These are phyloP conservation scores for Atalantia buxifolia DNA, from an alignment of 345 rosid species.

Conservation along the genomic window DNA sequence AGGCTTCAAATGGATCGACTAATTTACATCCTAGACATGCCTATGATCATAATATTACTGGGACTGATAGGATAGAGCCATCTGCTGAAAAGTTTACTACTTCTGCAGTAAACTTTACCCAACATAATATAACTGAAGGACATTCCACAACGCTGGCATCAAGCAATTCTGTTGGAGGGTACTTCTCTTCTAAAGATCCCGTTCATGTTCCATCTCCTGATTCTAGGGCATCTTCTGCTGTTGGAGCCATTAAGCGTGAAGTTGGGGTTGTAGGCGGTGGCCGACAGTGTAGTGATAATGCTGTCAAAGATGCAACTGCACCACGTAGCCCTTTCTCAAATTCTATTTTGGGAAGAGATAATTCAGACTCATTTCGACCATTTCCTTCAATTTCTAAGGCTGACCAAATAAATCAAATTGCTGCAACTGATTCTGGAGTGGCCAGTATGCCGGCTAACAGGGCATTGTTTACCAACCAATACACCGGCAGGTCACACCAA, in stretches of 20 bases:
- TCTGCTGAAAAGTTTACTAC: slow-evolving; percentile 32
- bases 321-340: slow-evolving; percentile 42
- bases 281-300: slow-evolving; percentile 52
- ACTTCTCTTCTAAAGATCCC: slow-evolving; percentile 87
- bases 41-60: slow-evolving; percentile 28
- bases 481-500: slow-evolving; percentile 52
- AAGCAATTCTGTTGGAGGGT: slow-evolving; percentile 76
- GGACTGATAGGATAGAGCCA: slow-evolving; percentile 26
- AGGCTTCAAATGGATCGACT: slow-evolving; percentile 32
- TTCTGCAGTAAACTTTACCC: slow-evolving; percentile 18
- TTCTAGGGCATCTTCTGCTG: slow-evolving; percentile 64
- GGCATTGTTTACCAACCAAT: slow-evolving; percentile 44
- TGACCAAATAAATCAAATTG: slow-evolving; percentile 45
- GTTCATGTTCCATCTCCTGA: slow-evolving; percentile 96
- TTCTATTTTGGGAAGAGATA: slow-evolving; percentile 45
- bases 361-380: slow-evolving; percentile 54
- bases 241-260: slow-evolving; percentile 92
- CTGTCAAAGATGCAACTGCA: slow-evolving; percentile 40
- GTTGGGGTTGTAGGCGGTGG: slow-evolving; percentile 80
- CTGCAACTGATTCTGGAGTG: slow-evolving; percentile 40
- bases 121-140: slow-evolving; percentile 31
- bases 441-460: slow-evolving; percentile 42
- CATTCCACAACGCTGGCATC: slow-evolving; percentile 37
- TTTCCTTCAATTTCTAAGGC: slow-evolving; percentile 48
- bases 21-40: slow-evolving; percentile 30